Percentiles rank a stretch among this genome's conserved stretches.
phyloP scores from a whole-genome alignment of 768 basidiomycete genomes.

The Tricholoma flavovirens region DNA sequence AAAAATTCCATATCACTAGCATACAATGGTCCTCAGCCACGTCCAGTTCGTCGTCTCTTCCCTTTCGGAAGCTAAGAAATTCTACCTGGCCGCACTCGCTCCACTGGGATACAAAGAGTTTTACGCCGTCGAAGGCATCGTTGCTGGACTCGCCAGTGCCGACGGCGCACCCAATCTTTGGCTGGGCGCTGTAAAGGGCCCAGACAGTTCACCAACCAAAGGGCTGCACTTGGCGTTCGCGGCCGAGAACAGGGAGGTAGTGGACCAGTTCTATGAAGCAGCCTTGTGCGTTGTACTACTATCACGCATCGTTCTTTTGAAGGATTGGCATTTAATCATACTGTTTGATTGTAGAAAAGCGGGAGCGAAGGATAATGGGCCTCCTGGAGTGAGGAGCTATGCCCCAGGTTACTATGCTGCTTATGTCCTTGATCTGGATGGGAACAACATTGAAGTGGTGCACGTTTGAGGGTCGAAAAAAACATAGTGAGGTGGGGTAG shows the following conservation, averaged over 20 bases:
- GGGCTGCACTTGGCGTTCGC: slow-evolving; percentile 5
- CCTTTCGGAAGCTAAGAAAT: slow-evolving; percentile 6
- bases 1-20: background rate
- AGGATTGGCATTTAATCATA: background rate
- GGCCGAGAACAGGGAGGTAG: slow-evolving; percentile 6
- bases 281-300: slow-evolving; percentile 8
- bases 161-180: slow-evolving; percentile 4
- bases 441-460: slow-evolving; percentile 12
- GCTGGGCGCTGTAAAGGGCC: slow-evolving; percentile 1
- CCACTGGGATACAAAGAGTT: slow-evolving; percentile 8
- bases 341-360: slow-evolving; percentile 1
- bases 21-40: slow-evolving; percentile 3
- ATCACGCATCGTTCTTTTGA: background rate
- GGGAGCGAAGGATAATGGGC: slow-evolving; percentile 10
- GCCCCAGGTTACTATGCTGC: slow-evolving; percentile 8
- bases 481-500: no score
- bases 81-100: slow-evolving; percentile 8
- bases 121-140: background rate
- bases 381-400: slow-evolving; percentile 8
- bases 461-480: background rate
- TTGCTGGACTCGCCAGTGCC: slow-evolving; percentile 3
- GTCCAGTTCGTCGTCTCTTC: slow-evolving; percentile 4
- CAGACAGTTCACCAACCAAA: background rate
- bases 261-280: slow-evolving; percentile 8
- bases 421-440: slow-evolving; percentile 6